phyloP scores from a whole-genome alignment of 139 green algal genomes.

The Pseudopediastrum boryanum region DNA sequence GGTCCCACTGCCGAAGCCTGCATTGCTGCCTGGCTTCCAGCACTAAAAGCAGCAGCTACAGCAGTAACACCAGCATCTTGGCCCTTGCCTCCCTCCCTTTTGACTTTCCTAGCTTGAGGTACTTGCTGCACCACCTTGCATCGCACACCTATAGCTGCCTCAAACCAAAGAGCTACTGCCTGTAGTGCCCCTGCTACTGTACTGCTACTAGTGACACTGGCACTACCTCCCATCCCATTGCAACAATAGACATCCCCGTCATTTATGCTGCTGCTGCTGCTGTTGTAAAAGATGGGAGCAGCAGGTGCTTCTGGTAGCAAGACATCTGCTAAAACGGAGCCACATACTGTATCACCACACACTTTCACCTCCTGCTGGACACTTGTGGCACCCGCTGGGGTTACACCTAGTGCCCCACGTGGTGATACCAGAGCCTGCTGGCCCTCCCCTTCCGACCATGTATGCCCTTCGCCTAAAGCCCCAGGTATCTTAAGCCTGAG shows the following conservation, averaged over 20 bases:
- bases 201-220: background rate
- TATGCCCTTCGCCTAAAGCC: background rate
- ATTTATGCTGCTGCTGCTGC: slow-evolving; percentile 10
- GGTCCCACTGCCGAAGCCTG: background rate
- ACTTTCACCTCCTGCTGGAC: slow-evolving; percentile 42
- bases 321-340: slow-evolving; percentile 19
- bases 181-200: too few species aligned
- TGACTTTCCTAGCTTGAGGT: background rate
- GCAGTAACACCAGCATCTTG: background rate
- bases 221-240: background rate
- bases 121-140: slow-evolving; percentile 75
- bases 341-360: slow-evolving; percentile 57
- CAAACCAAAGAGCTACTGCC: slow-evolving; percentile 64
- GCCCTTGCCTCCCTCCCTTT: background rate
- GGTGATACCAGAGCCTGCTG: slow-evolving; percentile 24
- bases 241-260: background rate
- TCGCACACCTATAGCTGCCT: slow-evolving; percentile 60
- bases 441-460: background rate
- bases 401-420: background rate
- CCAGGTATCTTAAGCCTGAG: slow-evolving; percentile 8
- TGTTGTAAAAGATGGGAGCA: background rate
- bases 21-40: slow-evolving; percentile 12
- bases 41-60: background rate
- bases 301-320: background rate
- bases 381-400: slow-evolving; percentile 9